Base-by-base conservation (phyloP, 371 early-diverging fungal genomes). In the Blyttiomyces sp. region DNA sequence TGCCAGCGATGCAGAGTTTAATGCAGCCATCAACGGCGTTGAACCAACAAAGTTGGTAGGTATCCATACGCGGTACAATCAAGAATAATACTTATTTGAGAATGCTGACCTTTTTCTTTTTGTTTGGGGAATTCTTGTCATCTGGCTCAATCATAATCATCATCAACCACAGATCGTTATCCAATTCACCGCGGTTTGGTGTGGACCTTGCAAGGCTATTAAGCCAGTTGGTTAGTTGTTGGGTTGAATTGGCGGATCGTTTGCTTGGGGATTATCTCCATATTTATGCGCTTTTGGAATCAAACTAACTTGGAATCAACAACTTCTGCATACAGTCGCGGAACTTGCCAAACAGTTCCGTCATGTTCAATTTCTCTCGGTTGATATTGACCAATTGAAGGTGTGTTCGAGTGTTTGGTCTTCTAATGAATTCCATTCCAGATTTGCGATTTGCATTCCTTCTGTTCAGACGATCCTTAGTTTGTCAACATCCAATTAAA, bases 111-210 rank as follows among this genome's bases (percentile, higher is more conserved):
- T n/a, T n/a, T n/a, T n/a, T n/a, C n/a, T n/a, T n/a, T n/a, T n/a
- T n/a, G n/a, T n/a, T n/a, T n/a, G n/a, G n/a, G n/a, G n/a, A n/a
- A n/a, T n/a, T n/a, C n/a, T n/a, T n/a, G n/a, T n/a, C n/a, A n/a
- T n/a, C n/a, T n/a, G n/a, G n/a, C n/a, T n/a, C n/a, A n/a, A n/a
- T n/a, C 39, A n/a, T 39, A n/a, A 11, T 39, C 39, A 39, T 39
- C 39, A 13, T 13, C 4, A 6, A 9, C 17, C 30, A 19, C 28
- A 72, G 72, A 48, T 72, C 39, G 70, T 75, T 9, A 69, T 66
- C 3, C 70, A 72, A 39, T 75, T 71, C 56, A 68, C 75, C 16
- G 75, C 75, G 4, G 56, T 57, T 45, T 74, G 75, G 75, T 75
- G 73, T 45, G 66, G 68, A 4, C 74, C 74, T 49, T 70, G 49